Percentiles rank a stretch among this genome's conserved stretches.
Evolutionary conservation across 2,329 filamentous ascomycete genomes (phyloP).

Genomic region (Geoglossum cookeanum): DNA sequence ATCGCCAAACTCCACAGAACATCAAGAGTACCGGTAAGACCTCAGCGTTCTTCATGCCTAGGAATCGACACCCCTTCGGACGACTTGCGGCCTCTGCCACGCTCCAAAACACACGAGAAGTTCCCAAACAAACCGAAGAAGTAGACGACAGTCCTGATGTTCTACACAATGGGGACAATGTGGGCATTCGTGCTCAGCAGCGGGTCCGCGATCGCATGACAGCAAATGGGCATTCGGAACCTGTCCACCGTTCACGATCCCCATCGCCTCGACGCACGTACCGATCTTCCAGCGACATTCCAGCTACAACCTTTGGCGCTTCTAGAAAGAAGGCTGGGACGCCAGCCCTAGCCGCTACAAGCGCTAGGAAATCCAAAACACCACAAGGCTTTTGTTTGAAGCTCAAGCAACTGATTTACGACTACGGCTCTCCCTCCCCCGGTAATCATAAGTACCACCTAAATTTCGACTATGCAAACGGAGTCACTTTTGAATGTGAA

Average conservation of each 20-base stretch:
- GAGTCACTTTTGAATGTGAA: neutral
- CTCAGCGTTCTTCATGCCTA: neutral
- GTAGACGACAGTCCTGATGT: neutral
- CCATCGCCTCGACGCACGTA: neutral
- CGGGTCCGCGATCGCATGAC: neutral
- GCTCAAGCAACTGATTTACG: neutral
- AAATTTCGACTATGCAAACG: neutral
- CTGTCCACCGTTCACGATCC: neutral
- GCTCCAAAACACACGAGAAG: neutral
- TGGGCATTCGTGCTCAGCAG: neutral
- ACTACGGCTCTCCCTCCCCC: neutral
- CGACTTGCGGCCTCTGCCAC: neutral
- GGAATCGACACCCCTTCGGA: neutral
- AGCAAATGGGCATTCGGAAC: neutral
- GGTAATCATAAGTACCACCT: neutral
- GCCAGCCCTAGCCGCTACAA: neutral
- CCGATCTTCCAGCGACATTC: neutral
- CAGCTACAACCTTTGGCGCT: neutral
- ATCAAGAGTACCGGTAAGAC: neutral
- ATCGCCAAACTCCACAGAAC: neutral
- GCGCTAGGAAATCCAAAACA: neutral
- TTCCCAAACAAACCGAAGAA: neutral
- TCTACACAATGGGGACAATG: neutral
- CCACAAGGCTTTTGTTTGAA: neutral
- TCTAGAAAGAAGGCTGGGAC: neutral